Evolutionary conservation across 495 filamentous ascomycete species (phyloP).

Genomic region (Glarea lozoyensis): DNA sequence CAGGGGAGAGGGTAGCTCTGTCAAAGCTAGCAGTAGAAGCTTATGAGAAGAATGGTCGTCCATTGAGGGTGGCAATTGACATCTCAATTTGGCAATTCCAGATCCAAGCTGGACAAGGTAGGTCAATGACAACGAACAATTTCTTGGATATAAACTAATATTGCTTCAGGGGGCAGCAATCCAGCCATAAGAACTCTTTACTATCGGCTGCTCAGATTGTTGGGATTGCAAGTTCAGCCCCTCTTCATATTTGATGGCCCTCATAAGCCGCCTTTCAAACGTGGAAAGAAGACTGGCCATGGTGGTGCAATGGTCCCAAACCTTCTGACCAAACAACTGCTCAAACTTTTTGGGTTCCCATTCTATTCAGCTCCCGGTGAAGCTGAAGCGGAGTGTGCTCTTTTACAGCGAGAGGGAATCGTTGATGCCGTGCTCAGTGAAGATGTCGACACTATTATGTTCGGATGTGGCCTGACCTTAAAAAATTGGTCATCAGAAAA

Average conservation of each 20-base stretch:
- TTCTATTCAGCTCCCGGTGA: conserved; percentile 87
- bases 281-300: conserved; percentile 55
- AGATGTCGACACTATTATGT: conserved; percentile 98
- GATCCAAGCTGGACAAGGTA: conserved; percentile 64
- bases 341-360: conserved; percentile 78
- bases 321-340: conserved; percentile 63
- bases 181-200: conserved; percentile 89
- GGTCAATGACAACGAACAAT: conserved; percentile 21
- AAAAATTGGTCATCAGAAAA: conserved; percentile 78
- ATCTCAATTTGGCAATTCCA: conserved; percentile 98
- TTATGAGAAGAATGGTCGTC: conserved; percentile 57
- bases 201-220: conserved; percentile 78
- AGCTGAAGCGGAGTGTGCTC: conserved; percentile 92
- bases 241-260: conserved; percentile 95
- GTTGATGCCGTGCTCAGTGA: conserved; percentile 96
- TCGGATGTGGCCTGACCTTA: conserved; percentile 70
- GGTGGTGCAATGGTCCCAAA: conserved; percentile 37
- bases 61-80: conserved; percentile 85
- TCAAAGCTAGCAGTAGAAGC: conserved; percentile 73
- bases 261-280: conserved; percentile 84
- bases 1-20: conserved; percentile 70
- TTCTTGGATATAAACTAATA: conserved; percentile 22
- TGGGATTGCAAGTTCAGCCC: conserved; percentile 72
- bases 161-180: conserved; percentile 56
- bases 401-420: conserved; percentile 71